Evolutionary conservation across 768 basidiomycete species (phyloP).

Genomic region (Boletus speciosus): DNA sequence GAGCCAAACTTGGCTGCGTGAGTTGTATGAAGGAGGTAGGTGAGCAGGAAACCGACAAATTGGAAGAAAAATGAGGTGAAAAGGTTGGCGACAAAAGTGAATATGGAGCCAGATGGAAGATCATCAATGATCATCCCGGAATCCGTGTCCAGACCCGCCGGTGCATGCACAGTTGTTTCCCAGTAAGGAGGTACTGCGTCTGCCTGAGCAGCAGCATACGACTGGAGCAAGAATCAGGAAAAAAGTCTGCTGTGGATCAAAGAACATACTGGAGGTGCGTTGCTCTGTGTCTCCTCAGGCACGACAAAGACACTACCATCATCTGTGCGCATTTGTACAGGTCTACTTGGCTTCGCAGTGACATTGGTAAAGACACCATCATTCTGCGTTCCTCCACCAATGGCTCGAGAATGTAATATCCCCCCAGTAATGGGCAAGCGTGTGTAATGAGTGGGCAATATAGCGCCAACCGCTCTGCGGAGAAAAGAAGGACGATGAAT

Average conservation of each 20-base stretch:
- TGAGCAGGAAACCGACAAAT: constrained; percentile 89
- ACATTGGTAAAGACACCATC: constrained; percentile 97
- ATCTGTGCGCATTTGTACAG: constrained; percentile 42
- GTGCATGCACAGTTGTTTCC: constrained; percentile 93
- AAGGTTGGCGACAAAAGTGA: constrained; percentile 72
- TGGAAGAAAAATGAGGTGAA: constrained; percentile 96
- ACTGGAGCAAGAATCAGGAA: constrained; percentile 38
- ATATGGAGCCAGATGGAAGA: constrained; percentile 76
- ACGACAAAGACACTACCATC: constrained; percentile 59
- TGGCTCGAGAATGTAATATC: constrained; percentile 25
- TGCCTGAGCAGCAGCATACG: constrained; percentile 82
- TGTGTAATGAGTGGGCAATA: constrained; percentile 66
- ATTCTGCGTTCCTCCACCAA: constrained; percentile 75
- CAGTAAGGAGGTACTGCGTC: constrained; percentile 95
- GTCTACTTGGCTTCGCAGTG: constrained; percentile 73
- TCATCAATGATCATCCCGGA: constrained; percentile 86
- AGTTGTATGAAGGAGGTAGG: constrained; percentile 86
- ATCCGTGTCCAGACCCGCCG: constrained; percentile 45
- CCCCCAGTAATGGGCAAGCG: constrained; percentile 44
- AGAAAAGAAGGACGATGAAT: constrained; percentile 49
- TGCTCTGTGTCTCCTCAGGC: constrained; percentile 80
- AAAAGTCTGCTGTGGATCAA: not conserved
- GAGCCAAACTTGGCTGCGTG: constrained; percentile 94
- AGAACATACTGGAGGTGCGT: constrained; percentile 76
- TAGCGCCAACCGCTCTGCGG: constrained; percentile 50